These are phyloP conservation scores for Psidium friedrichsthalianum DNA, from an alignment of 345 rosid genomes.

Conservation along the genomic window DNA sequence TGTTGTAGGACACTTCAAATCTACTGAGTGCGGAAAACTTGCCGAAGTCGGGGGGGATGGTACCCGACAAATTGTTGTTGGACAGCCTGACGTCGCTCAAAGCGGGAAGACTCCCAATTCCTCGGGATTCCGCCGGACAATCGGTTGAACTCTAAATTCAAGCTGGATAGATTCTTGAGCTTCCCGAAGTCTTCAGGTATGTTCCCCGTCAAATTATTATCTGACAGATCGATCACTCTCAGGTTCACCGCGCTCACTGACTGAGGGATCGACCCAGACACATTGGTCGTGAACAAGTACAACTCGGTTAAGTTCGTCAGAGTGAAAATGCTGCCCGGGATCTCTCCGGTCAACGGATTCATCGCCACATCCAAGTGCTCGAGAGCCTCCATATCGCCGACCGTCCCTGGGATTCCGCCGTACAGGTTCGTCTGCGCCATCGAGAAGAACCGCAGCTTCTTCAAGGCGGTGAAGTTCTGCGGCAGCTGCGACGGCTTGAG, in stretches of 20 bases:
- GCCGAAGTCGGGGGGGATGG: constrained; percentile 42
- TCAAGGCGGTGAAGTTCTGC: constrained; percentile 17
- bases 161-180: constrained; percentile 10
- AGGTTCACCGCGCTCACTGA: constrained; percentile 14
- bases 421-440: constrained; percentile 22
- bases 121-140: constrained; percentile 42
- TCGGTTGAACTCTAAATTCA: constrained; percentile 25
- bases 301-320: constrained; percentile 27
- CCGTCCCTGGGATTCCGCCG: constrained; percentile 33
- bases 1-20: constrained; percentile 34
- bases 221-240: constrained; percentile 26
- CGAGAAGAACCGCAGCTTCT: constrained; percentile 21
- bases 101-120: constrained; percentile 28
- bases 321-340: constrained; percentile 30
- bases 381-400: constrained; percentile 27
- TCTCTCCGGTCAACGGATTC: constrained; percentile 24
- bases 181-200: constrained; percentile 44
- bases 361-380: constrained; percentile 21
- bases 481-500: constrained; percentile 20
- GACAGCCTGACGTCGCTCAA: constrained; percentile 25
- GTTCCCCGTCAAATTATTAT: constrained; percentile 27
- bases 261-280: constrained; percentile 41
- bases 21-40: constrained; percentile 18
- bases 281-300: constrained; percentile 11
- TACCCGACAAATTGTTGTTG: constrained; percentile 34